These are phyloP conservation scores for Kodamaea sp. DNA, from an alignment of 1,139 yeast species.

Conservation along the genomic window DNA sequence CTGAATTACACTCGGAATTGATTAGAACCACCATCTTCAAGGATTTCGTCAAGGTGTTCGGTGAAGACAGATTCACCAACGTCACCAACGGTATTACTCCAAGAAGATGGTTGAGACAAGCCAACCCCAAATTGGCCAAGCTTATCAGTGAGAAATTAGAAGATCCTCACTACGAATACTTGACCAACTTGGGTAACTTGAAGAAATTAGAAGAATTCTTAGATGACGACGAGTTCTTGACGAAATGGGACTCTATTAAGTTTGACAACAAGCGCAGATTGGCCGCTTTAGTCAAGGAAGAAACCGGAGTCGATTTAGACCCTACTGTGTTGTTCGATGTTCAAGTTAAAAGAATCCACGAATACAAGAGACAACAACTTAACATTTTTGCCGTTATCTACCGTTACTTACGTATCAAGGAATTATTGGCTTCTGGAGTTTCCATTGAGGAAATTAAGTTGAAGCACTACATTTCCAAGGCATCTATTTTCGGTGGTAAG, in stretches of 20 bases:
- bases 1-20: conserved; percentile 90
- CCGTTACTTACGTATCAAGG: conserved; percentile 77
- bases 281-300: conserved; percentile 66
- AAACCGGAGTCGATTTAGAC: conserved; percentile 70
- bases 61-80: conserved; percentile 80
- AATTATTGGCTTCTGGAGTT: conserved; percentile 51
- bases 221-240: conserved; percentile 68
- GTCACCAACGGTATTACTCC: conserved; percentile 97
- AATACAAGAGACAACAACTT: conserved; percentile 92
- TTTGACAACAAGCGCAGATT: conserved; percentile 66
- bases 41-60: conserved; percentile 83
- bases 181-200: conserved; percentile 68
- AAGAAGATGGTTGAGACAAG: conserved; percentile 94
- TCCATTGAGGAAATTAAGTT: conserved; percentile 58
- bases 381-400: conserved; percentile 87
- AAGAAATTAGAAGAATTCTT: conserved; percentile 68
- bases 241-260: conserved; percentile 73
- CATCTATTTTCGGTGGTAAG: conserved; percentile 87
- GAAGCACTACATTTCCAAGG: conserved; percentile 69
- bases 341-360: conserved; percentile 94
- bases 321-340: conserved; percentile 81
- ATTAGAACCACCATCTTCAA: conserved; percentile 87
- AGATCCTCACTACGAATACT: conserved; percentile 59
- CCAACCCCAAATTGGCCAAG: conserved; percentile 76
- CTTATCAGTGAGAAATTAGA: conserved; percentile 74